Evolutionary conservation across 768 basidiomycete genomes (phyloP), one percentile per base, ranked within the genome.

Genomic region (Tylopilus sp.): DNA sequence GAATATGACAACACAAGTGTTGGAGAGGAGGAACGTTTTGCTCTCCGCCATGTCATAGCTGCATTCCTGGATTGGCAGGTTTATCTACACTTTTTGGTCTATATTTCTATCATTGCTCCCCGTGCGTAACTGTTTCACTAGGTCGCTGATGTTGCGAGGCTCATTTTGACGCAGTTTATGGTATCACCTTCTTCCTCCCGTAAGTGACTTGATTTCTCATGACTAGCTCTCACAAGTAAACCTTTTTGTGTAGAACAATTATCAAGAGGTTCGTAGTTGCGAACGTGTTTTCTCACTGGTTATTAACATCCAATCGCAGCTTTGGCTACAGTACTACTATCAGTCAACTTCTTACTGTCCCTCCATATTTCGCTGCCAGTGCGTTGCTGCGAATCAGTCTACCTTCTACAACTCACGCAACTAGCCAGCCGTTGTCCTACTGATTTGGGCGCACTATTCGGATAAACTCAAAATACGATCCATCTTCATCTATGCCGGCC

Each of bases 141-240:
- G 6, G n/a, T n/a, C n/a, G n/a, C 26, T 23, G 42, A 6, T 7
- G 11, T 3, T 28, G 23, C 10, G 30, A 33, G 2, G 15, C 46
- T 63, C 26, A 63, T 35, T 6, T 23, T 48, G 35, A 21, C 26
- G 12, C 36, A 86, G 85, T 85, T 3, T 85, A 82, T 57, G 85
- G 85, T 3, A 85, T 85, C 42, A 84, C 85, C 0, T 69, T 86
- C 22, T 88, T 88, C 73, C 68, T 86, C 26, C 84, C 84, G 81
- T 86, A 62, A 59, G 85, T 75, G 3, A 8, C 11, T 21, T 44
- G 30, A 1, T 8, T 35, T n/a, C n/a, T 6, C 10, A 17, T 26
- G n/a, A 55, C 9, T 56, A 26, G 21, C 30, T 20, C n/a, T 44
- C 43, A 15, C 28, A 8, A 22, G 47, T 6, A 2, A 28, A 28